These are phyloP conservation scores for Phytophthora meadii DNA, from an alignment of 352 stramenopile genomes.

Conservation along the genomic window DNA sequence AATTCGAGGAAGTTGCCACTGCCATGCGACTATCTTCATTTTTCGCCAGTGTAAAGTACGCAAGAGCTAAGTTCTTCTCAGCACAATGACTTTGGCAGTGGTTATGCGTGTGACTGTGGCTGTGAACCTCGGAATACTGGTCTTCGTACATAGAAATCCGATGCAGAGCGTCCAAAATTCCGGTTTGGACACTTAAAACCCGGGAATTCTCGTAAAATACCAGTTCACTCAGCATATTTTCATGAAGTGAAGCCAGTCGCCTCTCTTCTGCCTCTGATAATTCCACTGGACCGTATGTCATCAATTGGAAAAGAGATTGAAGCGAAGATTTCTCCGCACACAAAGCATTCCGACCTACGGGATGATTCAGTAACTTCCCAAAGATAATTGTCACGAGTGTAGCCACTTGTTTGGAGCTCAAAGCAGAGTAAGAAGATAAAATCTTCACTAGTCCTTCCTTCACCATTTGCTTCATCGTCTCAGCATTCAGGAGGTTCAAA, in stretches of 20 bases:
- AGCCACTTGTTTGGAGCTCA: slow-evolving; percentile 33
- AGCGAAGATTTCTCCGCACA: slow-evolving; percentile 55
- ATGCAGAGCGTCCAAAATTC: slow-evolving; percentile 58
- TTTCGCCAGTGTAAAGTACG: slow-evolving; percentile 66
- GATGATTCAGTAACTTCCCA: slow-evolving; percentile 60
- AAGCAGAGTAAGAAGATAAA: slow-evolving; percentile 48
- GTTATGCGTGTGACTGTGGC: not conserved
- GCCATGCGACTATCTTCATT: slow-evolving; percentile 52
- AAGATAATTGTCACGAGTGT: slow-evolving; percentile 63
- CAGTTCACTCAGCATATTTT: slow-evolving; percentile 57
- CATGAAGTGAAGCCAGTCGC: slow-evolving; percentile 33
- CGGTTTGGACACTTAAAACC: slow-evolving; percentile 55
- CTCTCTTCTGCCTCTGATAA: slow-evolving; percentile 4
- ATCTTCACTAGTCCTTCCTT: slow-evolving; percentile 76
- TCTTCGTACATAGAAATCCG: slow-evolving; percentile 32
- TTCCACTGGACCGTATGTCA: slow-evolving; percentile 27
- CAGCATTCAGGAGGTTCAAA: slow-evolving; percentile 65
- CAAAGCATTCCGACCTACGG: slow-evolving; percentile 51
- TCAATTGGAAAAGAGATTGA: slow-evolving; percentile 58
- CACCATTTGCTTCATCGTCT: slow-evolving; percentile 73
- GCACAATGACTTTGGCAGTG: slow-evolving; percentile 10
- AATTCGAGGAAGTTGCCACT: slow-evolving; percentile 41
- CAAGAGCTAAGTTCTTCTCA: slow-evolving; percentile 45
- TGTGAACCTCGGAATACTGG: not conserved
- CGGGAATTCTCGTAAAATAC: slow-evolving; percentile 65